Evolutionary conservation across 352 stramenopile species (phyloP), one percentile per base, ranked within the genome.

Genomic region (Nothophytophthora sp.): DNA sequence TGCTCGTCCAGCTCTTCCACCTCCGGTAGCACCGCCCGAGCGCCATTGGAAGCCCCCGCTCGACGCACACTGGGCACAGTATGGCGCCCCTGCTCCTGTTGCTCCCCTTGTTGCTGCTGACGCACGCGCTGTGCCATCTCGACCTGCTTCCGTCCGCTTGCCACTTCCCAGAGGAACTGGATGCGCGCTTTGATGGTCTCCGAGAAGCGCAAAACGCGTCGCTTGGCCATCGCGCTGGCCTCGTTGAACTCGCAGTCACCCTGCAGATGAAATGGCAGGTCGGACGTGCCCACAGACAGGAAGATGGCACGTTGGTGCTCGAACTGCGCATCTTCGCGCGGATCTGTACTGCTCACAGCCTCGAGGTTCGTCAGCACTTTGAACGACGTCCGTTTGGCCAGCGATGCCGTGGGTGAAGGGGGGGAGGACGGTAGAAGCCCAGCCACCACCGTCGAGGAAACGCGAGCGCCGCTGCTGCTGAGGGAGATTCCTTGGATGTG

Each of bases 211-310:
- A 92, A 51, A 27, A 66, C 70, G 13, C 72, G 60, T 8, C 82
- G 66, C n/a, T 76, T 70, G 16, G 65, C 67, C n/a, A 92, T 42
- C 6, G 66, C 79, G 23, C 59, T 72, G 4, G 74, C 77, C 29
- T 86, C 75, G 44, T 90, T 83, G 42, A 92, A 88, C 19, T 81
- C 55, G 15, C 58, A 50, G 45, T 88, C 81, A 10, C 82, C 82
- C 25, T 92, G 82, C 8, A 92, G 40, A 29, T 92, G 81, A 63
- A 92, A 92, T 8, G 82, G 82, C 30, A 92, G 52, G 10, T 75
- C 34, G 2, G 65, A 63, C 0, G 47, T 42, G 9, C 54, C 55
- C 1, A 55, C 40, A 6, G 47, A 44, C 8, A 60, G 38, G 43
- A 83, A 74, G 3, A 45, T 41, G 3, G 57, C 52, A 6, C 73